phyloP scores from a whole-genome alignment of 768 basidiomycete genomes.

The Strobilomyces dryophilus region DNA sequence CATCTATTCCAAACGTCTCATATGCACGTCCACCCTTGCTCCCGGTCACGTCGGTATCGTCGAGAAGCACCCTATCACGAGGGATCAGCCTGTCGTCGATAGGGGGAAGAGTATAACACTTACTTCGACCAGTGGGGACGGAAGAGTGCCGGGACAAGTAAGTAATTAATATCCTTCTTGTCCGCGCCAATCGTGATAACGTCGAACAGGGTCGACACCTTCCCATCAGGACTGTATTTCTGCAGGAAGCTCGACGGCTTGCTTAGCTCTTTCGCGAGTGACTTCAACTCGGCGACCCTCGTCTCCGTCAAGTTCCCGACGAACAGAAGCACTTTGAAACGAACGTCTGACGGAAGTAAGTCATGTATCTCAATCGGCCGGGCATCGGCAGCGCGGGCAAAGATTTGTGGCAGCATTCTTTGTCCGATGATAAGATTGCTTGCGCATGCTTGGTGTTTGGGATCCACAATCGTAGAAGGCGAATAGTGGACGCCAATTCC shows the following conservation, averaged over 20 bases:
- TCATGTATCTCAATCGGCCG: slow-evolving; percentile 39
- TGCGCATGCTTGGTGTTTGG: slow-evolving; percentile 30
- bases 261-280: slow-evolving; percentile 26
- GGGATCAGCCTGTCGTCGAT: background rate
- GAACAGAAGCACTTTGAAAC: slow-evolving; percentile 38
- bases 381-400: slow-evolving; percentile 35
- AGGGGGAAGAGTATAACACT: slow-evolving; percentile 8
- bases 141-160: slow-evolving; percentile 32
- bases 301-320: slow-evolving; percentile 25
- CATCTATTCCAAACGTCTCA: slow-evolving; percentile 31
- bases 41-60: slow-evolving; percentile 32
- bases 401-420: slow-evolving; percentile 34
- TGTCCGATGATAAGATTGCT: slow-evolving; percentile 33
- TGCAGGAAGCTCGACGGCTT: slow-evolving; percentile 26
- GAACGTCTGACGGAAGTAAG: slow-evolving; percentile 33
- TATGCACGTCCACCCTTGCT: slow-evolving; percentile 33
- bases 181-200: slow-evolving; percentile 26
- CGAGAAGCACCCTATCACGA: slow-evolving; percentile 31
- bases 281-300: slow-evolving; percentile 19
- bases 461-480: slow-evolving; percentile 33
- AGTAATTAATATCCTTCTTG: slow-evolving; percentile 33
- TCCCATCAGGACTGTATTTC: slow-evolving; percentile 23
- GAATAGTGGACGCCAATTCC: slow-evolving; percentile 39
- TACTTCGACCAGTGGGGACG: slow-evolving; percentile 43
- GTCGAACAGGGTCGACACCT: slow-evolving; percentile 30